Base-by-base conservation (phyloP, 1,284 basidiomycete genomes). In the Leccinum variabile region DNA sequence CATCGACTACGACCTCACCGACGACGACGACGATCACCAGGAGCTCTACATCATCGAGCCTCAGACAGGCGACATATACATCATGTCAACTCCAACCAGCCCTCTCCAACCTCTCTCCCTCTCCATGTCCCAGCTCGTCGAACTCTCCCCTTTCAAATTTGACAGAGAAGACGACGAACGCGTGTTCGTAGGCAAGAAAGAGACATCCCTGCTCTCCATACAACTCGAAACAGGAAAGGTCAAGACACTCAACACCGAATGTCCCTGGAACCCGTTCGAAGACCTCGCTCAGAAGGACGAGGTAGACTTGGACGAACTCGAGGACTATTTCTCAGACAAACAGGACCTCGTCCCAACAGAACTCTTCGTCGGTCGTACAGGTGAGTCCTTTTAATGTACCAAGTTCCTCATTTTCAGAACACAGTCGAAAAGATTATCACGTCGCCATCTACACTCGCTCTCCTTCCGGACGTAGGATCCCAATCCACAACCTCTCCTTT, bases 41-140 rank as follows among this genome's bases (percentile, higher is more conserved):
- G 94, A 95, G 71, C 82, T 91, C 56, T 97, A 95, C 77, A 87
- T 96, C 62, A 91, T 97, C 59, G 95, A 97, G 72, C 95, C 94
- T 0, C 91, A 94, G 78, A 87, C 89, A 1, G 95, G 94, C 7
- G 89, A 94, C 70, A 92, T 97, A 69, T 97, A 94, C 76, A 84
- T 95, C 59, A 85, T 92, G 75, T 78, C 86, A 3, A 83, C 85
- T 0, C 83, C 86, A 0, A 80, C 81, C 16, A 83, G 83, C 54
- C 84, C 90, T 1, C 80, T 92, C 54, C 89, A 94, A 69, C 90
- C 91, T 50, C 87, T 97, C 62, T 92, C 93, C 0, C 85, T 95
- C 65, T 87, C 91, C 33, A 89, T 97, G 84, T 80, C 91, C 0
- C 90, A 97, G 74, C 83, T 97, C 39, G 93, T 96, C 64, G 90